Evolutionary conservation across 345 rosid species (phyloP).

Genomic region (Schrenkiella parvula): DNA sequence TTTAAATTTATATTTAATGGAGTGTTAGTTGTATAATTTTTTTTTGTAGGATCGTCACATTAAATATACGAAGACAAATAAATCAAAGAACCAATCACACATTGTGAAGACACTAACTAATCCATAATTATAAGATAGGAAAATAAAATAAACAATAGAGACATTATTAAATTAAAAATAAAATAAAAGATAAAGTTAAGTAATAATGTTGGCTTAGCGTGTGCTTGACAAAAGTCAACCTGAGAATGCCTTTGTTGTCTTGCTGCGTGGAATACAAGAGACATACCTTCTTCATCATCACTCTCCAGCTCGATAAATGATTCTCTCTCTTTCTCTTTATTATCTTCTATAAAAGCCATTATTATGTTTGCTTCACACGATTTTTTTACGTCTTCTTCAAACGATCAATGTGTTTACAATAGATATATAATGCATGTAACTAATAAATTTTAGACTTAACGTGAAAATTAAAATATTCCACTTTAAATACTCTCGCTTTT

Average conservation of each 20-base stretch:
- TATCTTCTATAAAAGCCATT: neutral
- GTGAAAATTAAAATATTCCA: neutral
- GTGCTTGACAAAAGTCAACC: constrained; percentile 34
- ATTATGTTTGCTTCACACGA: neutral
- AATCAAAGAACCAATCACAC: neutral
- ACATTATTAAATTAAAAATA: neutral
- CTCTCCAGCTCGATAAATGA: constrained; percentile 16
- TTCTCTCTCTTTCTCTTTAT: constrained; percentile 11
- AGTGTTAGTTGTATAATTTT: neutral
- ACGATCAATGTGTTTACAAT: neutral
- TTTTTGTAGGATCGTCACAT: neutral
- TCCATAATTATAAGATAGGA: neutral
- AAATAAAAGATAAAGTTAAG: constrained; percentile 11
- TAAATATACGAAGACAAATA: neutral
- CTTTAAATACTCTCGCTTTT: neutral
- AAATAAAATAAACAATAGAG: neutral
- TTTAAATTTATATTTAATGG: no score
- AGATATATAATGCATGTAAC: neutral
- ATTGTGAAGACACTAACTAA: neutral
- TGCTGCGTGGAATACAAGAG: constrained; percentile 30
- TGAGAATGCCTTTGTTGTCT: constrained; percentile 23
- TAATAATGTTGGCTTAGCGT: constrained; percentile 32
- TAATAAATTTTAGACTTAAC: neutral
- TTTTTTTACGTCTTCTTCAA: neutral
- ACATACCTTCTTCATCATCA: constrained; percentile 24